Base-by-base conservation (phyloP, 225 moss, liverwort and hornwort genomes). In the Polytrichum formosum region DNA sequence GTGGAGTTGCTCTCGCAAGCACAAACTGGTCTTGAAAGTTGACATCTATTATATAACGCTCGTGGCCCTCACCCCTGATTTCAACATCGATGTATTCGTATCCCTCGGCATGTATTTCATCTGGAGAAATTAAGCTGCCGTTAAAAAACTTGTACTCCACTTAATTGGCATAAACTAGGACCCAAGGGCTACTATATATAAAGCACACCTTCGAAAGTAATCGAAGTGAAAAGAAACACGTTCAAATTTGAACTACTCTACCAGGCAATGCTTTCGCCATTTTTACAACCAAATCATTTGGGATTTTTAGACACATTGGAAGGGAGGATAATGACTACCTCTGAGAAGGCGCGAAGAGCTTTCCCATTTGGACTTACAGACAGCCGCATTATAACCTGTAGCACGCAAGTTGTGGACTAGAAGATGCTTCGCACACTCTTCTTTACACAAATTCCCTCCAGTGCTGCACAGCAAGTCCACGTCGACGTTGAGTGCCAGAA, bases 11-110 rank as follows among this genome's bases (percentile, higher is more conserved):
- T 66, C 93, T 80, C 26, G 93, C 93, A 33, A 93, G 82, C 53
- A 86, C 88, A 53, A 93, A 93, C 71, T 93, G 93, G 25, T 85
- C 84, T 76, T 80, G 84, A n/a, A 93, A 93, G 76, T 90, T 84
- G 17, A 93, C 70, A 35, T 93, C 93, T 7, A 93, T 81, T 7
- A 93, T 83, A 69, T 90, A 56, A 6, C 90, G 90, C 61, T 90
- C 80, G 33, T 80, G 37, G 58, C 54, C 71, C 55, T 86, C 79
- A 54, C 72, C 78, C 28, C 77, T 69, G 31, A 86, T 63, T 67
- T 82, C 77, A 7, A 93, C 86, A 21, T 91, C 88, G 70, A 93
- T 83, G 63, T 87, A 93, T 66, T 88, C 90, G 69, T 93, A 93
- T 70, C 86, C 91, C 18, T 91, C 93, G 84, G 87, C 71, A 73